Base-by-base conservation (phyloP, 148 eudicot species). In the Silene uniflora region DNA sequence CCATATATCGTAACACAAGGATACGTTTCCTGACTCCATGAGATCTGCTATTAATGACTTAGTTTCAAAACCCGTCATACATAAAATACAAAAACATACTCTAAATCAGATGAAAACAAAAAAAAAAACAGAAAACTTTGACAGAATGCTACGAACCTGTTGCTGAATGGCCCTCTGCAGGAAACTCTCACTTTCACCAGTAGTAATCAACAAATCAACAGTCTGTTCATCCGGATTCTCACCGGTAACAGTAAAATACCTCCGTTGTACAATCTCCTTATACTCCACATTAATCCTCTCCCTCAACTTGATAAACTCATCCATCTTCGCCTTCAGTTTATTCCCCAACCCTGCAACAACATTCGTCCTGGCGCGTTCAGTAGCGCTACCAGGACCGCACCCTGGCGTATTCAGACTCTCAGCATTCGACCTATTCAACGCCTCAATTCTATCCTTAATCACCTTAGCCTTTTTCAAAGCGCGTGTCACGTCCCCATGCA, bases 161-260 rank as follows among this genome's bases (percentile, higher is more conserved):
- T 88, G 86, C 68, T 94, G 95, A 52, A 94, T 94, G 32, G 95
- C 98, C 75, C 88, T 91, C 64, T 89, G 90, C 76, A 94, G 55
- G 72, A 94, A 94, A 16, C 77, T 87, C 76, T 94, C 98, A 58
- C 98, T 94, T 79, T 94, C 87, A 0, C 98, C 98, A 1, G 95
- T 94, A 24, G 88, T 85, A 16, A 91, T 90, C 84, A 94, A 70
- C 70, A 62, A 47, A 52, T 94, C 97, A 5, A 94, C 83, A 0
- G 85, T 82, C 19, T 82, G 72, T 73, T 91, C 98, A 64, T 89
- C 89, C 0, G 97, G 87, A 62, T 85, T 91, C 70, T 94, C 98
- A 0, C 98, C 98, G 0, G 97, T 94, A 3, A 94, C 98, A 0
- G 97, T 91, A 69, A 58, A 94, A 77, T 91, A 92, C 80, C 98